Base-by-base conservation (phyloP, 768 basidiomycete genomes). In the Suillus subalutaceus region DNA sequence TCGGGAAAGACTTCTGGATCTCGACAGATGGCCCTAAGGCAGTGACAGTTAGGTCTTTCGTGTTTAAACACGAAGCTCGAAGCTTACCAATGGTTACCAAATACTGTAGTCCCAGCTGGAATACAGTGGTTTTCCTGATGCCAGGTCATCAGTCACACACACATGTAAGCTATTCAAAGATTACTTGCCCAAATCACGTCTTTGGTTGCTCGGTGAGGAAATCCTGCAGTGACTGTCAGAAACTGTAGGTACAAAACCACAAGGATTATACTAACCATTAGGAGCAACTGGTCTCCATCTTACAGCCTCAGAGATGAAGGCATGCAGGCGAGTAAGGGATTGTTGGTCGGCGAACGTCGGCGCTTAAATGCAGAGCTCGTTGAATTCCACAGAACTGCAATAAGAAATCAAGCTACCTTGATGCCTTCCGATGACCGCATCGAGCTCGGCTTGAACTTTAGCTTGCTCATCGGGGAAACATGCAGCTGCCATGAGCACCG, bases 61-160 rank as follows among this genome's bases (percentile, higher is more conserved):
- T 32, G 9, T 7, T 50, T 38, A 20, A 5, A 23, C 10, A 32
- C 23, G 6, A 15, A 3, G 6, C 3, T 35, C 2, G 30, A 30
- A 8, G 48, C 10, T n/a, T 44, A 69, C 74, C 74, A 70, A 48
- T 63, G 63, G 62, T 71, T 70, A 4, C 69, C 72, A 32, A 71
- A 64, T 10, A 74, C 70, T 4, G 69, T 65, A 1, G 69, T 67
- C 5, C 52, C 30, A 32, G 52, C 52, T 32, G 52, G 52, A 18
- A 53, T 53, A 32, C 52, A 53, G 5, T 53, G 71, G 16, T 70
- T 72, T 18, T 67, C 63, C 48, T 84, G 65, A 15, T 30, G 12
- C 30, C 15, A n/a, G 32, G 26, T 63, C 9, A 66, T 48, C 35
- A 23, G 15, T 3, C 16, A 10, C 3, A 52, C 16, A 10, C 3